These are phyloP conservation scores for Zygosaccharomyces siamensis DNA, from an alignment of 805 yeast species.

Conservation along the genomic window DNA sequence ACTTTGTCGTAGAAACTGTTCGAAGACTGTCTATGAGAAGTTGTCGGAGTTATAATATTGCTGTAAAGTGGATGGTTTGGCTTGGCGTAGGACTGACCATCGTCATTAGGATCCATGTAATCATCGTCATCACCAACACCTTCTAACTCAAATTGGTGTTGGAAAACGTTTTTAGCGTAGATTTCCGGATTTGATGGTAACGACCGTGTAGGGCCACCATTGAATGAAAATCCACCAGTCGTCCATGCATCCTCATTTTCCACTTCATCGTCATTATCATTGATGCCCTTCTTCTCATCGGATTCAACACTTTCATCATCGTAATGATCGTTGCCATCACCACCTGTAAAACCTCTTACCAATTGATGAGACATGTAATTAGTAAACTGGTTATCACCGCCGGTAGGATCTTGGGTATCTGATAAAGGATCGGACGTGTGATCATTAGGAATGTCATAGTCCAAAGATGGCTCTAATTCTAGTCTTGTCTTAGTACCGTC, in stretches of 20 bases:
- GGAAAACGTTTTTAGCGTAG: conserved; percentile 29
- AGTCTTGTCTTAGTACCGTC: conserved; percentile 34
- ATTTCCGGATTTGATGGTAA: conserved; percentile 16
- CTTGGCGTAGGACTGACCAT: conserved; percentile 68
- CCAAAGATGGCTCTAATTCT: conserved; percentile 36
- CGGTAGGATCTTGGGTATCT: conserved; percentile 9
- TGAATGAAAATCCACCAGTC: conserved; percentile 14
- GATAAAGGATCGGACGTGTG: conserved; percentile 3
- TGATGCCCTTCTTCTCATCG: conserved; percentile 12
- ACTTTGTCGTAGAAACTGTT: conserved; percentile 20
- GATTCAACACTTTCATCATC: conserved; percentile 29
- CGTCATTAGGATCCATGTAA: conserved; percentile 76
- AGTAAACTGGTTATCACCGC: conserved; percentile 23
- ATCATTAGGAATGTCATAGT: conserved; percentile 28
- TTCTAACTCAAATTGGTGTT: conserved; percentile 44
- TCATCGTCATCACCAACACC: conserved; percentile 54
- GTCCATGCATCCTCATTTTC: conserved; percentile 14
- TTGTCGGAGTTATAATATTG: conserved; percentile 29
- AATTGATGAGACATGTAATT: conserved; percentile 30
- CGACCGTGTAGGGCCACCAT: conserved; percentile 14
- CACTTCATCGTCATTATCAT: conserved; percentile 4
- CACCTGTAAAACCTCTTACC: conserved; percentile 20
- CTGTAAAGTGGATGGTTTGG: conserved; percentile 54
- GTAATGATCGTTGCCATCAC: conserved; percentile 24
- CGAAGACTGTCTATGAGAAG: conserved; percentile 17